Evolutionary conservation across 768 basidiomycete species (phyloP), one percentile per base, ranked within the genome.

Genomic region (Rhizopogon vinicolor): DNA sequence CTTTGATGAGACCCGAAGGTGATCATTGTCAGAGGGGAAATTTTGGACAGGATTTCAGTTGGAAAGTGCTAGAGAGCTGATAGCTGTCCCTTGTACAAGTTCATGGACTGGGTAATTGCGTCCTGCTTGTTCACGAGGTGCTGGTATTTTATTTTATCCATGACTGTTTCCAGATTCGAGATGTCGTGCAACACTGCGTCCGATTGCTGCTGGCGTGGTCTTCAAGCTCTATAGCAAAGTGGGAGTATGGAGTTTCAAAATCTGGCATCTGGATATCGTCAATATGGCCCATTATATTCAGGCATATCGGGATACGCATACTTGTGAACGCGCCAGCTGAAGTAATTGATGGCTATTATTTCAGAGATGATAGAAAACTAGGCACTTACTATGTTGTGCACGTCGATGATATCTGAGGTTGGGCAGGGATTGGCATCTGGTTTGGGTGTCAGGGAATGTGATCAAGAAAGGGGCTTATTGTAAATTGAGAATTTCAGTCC

Each of bases 21-120:
- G 25, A 25, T 25, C 25, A 5, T 25, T 25, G 25, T 25, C 25
- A 4, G 25, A 4, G 25, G 74, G 60, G 81, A 81, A 37, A 82
- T 75, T 63, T 80, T 75, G 37, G 73, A 70, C 29, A 74, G 70
- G 3, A 82, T 62, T 62, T 82, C 81, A 1, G 74, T 44, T 5
- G 80, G 79, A 7, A 82, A 66, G 13, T 61, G 58, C 50, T 68
- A 63, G 54, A 81, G 75, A 39, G 60, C 59, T 7, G 65, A 63
- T 28, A 63, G 33, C 0, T 70, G 59, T 2, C 65, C 59, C 14
- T 37, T 58, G 48, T 71, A 65, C 2, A 37, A 50, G 3, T 59
- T 37, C 52, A 68, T 59, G 12, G 63, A 67, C 18, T 40, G 14
- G 1, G 41, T 22, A 14, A 67, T 55, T 44, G 57, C 53, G 19